Base-by-base conservation (phyloP, 805 yeast species). In the Lipomyces sp. region DNA sequence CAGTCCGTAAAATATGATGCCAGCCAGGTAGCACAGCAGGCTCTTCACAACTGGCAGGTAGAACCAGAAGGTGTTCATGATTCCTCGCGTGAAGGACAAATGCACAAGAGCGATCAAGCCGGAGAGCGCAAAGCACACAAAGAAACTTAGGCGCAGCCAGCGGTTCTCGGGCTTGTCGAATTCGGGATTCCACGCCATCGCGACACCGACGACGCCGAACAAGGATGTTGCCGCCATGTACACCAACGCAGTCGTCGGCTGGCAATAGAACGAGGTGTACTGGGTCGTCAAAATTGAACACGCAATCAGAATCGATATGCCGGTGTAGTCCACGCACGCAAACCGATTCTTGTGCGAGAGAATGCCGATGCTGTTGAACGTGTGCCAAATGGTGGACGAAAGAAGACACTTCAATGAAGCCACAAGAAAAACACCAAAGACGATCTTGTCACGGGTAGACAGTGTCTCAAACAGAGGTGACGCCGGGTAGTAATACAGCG, bases 301-400 rank as follows among this genome's bases (percentile, higher is more conserved):
- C 0, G 96, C 84, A 61, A 91, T 90, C 58, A 93, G 72, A 13
- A 89, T 77, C 0, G 97, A 88, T 59, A 91, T 91, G 2, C 98
- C 98, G 5, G 95, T 84, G 68, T 91, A 91, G 70, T 91, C 98
- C 38, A 90, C 81, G 67, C 98, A 93, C 0, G 96, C 96, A 69
- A 86, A 87, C 46, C 80, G 78, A 58, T 82, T 75, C 65, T 96
- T 77, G 36, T 58, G 57, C 19, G 59, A 62, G 39, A 84, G 67
- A 44, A 76, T 76, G 16, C 91, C 80, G 57, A 88, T 85, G 55
- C 88, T 82, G 52, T 84, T 80, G 68, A 88, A 90, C 2, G 97
- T 86, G 68, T 91, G 98, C 97, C 97, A 91, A 37, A 83, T 70
- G 2, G 83, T 80, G 0, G 96, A 88, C 39, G 91, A 84, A 6